Percentiles rank a stretch among this genome's conserved stretches.
phyloP scores from a whole-genome alignment of 2,329 filamentous ascomycete species.

The Nemania abortiva region DNA sequence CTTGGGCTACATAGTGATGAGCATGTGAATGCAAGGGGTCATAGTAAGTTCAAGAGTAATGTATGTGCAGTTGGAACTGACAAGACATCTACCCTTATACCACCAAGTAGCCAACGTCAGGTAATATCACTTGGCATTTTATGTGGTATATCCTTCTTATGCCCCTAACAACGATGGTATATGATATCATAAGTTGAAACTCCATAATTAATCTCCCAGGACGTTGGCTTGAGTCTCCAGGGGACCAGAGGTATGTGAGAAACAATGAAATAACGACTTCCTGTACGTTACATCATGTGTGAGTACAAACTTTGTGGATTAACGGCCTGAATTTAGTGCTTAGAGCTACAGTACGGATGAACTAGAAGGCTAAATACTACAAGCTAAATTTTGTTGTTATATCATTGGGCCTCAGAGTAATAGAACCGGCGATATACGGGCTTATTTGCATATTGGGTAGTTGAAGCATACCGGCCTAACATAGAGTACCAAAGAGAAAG shows the following conservation, averaged over 20 bases:
- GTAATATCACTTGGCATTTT: too few relatives aligned
- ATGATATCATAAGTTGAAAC: too few relatives aligned
- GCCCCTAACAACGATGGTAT: too few relatives aligned
- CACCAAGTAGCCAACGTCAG: too few relatives aligned
- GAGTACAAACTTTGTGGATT: neutral
- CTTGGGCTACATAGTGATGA: neutral
- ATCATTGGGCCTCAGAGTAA: neutral
- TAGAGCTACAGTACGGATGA: neutral
- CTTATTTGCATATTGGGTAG: neutral
- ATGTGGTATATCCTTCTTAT: too few relatives aligned
- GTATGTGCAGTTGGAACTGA: neutral
- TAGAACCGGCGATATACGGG: constrained; percentile 4
- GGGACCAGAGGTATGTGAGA: too few relatives aligned
- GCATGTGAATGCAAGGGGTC: neutral
- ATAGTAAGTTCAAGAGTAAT: neutral
- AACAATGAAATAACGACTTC: neutral
- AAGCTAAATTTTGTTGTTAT: neutral
- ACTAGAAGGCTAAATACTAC: neutral
- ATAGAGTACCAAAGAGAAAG: neutral
- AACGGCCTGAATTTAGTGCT: neutral
- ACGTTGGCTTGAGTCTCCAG: too few relatives aligned
- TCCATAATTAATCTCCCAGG: too few relatives aligned
- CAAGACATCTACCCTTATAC: too few relatives aligned
- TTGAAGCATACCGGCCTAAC: neutral
- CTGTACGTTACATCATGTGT: neutral